These are phyloP conservation scores for Smittium mucronatum DNA, from an alignment of 371 early-diverging fungal species.

Conservation along the genomic window DNA sequence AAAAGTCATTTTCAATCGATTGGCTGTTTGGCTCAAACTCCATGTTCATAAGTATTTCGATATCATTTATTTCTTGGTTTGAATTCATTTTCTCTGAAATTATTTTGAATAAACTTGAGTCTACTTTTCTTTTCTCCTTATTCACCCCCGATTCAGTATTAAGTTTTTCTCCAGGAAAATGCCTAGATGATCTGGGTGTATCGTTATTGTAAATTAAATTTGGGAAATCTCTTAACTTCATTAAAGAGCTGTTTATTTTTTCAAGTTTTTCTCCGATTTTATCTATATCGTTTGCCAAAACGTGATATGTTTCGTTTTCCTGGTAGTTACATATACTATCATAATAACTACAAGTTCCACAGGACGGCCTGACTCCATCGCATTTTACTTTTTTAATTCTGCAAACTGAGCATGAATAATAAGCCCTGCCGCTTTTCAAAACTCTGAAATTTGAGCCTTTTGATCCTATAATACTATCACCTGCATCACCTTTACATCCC, in stretches of 20 bases:
- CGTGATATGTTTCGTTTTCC: background rate
- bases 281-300: background rate
- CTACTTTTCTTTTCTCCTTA: too few species aligned
- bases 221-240: background rate
- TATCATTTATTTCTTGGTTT: background rate
- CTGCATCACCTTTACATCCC: too few species aligned
- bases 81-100: background rate
- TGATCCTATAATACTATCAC: too few species aligned
- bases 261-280: background rate
- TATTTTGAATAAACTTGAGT: background rate
- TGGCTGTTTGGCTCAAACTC: background rate
- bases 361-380: slow-evolving; percentile 1
- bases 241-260: background rate
- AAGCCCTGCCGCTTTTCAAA: too few species aligned
- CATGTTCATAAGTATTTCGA: background rate
- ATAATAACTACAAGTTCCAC: background rate
- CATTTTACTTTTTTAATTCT: background rate
- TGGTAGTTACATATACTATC: background rate
- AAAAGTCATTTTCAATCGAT: background rate
- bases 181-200: background rate
- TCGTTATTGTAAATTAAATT: background rate
- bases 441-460: too few species aligned
- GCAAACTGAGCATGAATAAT: background rate
- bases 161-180: too few species aligned
- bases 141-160: too few species aligned